Percentiles rank a stretch among this genome's conserved stretches.
Conservation (phyloP, 495 filamentous ascomycete species). For the Articulospora tetracladia region DNA sequence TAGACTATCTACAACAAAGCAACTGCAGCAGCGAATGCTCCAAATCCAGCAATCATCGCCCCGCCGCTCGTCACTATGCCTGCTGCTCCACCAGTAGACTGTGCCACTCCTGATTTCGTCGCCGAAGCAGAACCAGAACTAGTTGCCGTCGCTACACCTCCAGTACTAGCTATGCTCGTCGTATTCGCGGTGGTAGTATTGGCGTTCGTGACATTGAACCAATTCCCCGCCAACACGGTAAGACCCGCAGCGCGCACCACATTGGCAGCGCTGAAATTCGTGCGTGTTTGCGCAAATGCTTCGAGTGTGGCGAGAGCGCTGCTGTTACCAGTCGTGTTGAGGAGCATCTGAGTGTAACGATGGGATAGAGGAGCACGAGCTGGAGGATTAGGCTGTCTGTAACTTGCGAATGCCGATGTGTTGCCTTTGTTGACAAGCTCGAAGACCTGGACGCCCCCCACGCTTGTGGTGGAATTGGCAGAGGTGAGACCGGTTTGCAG, state of each 20-base stretch:
- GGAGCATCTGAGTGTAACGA: constrained; percentile 18
- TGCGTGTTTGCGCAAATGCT: background rate
- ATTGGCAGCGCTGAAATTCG: constrained; percentile 12
- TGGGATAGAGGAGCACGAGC: constrained; percentile 9
- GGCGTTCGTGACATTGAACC: constrained; percentile 21
- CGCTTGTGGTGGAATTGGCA: background rate
- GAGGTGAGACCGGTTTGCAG: constrained; percentile 20
- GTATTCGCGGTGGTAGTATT: background rate
- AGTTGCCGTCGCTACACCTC: no score
- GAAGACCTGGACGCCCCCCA: constrained; percentile 13
- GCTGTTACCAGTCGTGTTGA: constrained; percentile 19
- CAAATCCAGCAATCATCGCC: constrained; percentile 16
- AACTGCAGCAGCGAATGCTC: constrained; percentile 14
- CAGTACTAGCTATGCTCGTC: no score
- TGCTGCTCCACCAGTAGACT: background rate
- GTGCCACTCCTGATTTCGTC: background rate
- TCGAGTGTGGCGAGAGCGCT: background rate
- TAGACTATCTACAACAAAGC: constrained; percentile 14
- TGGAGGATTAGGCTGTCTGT: constrained; percentile 15
- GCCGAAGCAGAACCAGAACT: background rate
- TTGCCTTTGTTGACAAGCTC: constrained; percentile 11
- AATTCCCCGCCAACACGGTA: constrained; percentile 13
- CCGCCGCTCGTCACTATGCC: constrained; percentile 1
- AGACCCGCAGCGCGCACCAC: constrained; percentile 7
- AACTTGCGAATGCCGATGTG: constrained; percentile 11